Percentiles rank a stretch among this genome's conserved stretches.
Evolutionary conservation across 2,329 filamentous ascomycete species (phyloP).

Genomic region (Curvularia eragrostidis): DNA sequence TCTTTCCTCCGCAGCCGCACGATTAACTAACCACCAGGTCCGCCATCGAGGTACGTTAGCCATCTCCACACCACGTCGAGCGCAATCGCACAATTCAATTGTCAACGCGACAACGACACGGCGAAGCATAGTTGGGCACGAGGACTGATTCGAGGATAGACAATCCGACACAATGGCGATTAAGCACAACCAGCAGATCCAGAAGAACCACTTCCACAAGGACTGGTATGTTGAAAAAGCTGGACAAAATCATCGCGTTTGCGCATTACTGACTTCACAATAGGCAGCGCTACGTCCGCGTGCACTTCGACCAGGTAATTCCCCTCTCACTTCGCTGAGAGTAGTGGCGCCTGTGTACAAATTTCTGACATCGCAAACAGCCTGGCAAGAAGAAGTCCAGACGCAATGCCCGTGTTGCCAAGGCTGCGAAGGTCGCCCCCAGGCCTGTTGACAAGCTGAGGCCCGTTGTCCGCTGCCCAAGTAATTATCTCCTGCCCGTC

Average conservation of each 20-base stretch:
- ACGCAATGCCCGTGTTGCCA: constrained; percentile 87
- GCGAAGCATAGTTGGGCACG: background rate
- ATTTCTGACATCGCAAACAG: constrained; percentile 60
- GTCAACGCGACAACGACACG: constrained; percentile 1
- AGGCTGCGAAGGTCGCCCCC: constrained; percentile 94
- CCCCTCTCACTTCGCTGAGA: constrained; percentile 59
- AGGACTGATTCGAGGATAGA: constrained; percentile 16
- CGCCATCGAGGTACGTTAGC: constrained; percentile 37
- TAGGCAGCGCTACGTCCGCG: constrained; percentile 95
- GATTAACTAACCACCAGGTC: constrained; percentile 45
- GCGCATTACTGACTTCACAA: constrained; percentile 31
- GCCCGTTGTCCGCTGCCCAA: constrained; percentile 93
- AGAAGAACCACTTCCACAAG: constrained; percentile 74
- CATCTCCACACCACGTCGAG: constrained; percentile 1
- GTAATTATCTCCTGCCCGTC: background rate
- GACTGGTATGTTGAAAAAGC: constrained; percentile 64
- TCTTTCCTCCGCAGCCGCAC: constrained; percentile 25
- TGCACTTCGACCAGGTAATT: constrained; percentile 99
- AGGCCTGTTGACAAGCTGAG: constrained; percentile 96
- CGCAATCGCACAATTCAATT: constrained; percentile 19
- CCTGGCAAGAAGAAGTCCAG: constrained; percentile 95
- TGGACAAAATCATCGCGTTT: background rate
- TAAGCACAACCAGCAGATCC: constrained; percentile 99
- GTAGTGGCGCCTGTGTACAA: constrained; percentile 58
- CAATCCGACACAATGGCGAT: constrained; percentile 70